A percentile compares a stretch with the other conserved stretches of the same genome.
Evolutionary conservation across 208 protist genomes (phyloP).

Genomic region (Leishmania martiniquensis): DNA sequence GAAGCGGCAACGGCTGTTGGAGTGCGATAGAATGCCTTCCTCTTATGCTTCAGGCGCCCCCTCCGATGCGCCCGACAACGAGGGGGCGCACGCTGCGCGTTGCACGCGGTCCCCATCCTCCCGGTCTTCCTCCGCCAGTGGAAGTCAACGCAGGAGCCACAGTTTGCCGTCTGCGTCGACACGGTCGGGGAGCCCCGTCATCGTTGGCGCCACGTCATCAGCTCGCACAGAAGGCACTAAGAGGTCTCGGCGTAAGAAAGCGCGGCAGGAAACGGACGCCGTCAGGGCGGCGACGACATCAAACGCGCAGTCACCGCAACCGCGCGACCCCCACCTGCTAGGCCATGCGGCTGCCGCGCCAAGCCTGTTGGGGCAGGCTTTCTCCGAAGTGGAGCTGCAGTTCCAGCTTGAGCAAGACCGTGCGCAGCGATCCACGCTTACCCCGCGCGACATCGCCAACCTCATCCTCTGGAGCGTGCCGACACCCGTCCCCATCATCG

Average conservation of each 20-base stretch:
- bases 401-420: slow-evolving; percentile 60
- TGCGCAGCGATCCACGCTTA: slow-evolving; percentile 35
- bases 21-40: background rate
- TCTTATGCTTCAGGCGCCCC: background rate
- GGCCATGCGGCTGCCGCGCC: background rate
- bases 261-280: slow-evolving; percentile 1
- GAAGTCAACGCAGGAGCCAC: background rate
- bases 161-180: background rate
- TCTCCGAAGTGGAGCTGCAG: slow-evolving; percentile 59
- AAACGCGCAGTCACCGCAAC: background rate
- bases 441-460: slow-evolving; percentile 76
- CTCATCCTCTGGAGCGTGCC: slow-evolving; percentile 80
- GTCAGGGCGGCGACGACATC: background rate
- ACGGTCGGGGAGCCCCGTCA: background rate
- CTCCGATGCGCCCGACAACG: background rate
- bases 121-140: background rate
- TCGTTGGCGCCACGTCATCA: background rate
- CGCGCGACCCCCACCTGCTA: background rate
- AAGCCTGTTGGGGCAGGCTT: slow-evolving; percentile 3
- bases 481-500: slow-evolving; percentile 63
- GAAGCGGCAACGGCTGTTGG: background rate
- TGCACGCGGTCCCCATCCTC: background rate
- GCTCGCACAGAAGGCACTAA: background rate
- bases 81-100: background rate
- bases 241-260: slow-evolving; percentile 9